Evolutionary conservation across 2,329 filamentous ascomycete species (phyloP), one percentile per base, ranked within the genome.

Genomic region (Botrytis paeoniae): DNA sequence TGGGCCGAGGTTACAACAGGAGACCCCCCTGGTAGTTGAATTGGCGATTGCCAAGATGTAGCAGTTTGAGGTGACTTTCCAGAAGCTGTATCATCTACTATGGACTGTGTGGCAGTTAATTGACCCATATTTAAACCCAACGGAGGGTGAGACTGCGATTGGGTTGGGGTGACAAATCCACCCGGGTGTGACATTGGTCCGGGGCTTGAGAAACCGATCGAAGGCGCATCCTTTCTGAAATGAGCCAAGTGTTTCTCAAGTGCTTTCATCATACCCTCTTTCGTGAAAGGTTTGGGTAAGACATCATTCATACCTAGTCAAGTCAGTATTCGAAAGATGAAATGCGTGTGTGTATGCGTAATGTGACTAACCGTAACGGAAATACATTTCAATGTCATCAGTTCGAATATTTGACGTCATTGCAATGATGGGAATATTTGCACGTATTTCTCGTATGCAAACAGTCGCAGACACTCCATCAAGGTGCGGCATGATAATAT

Each of bases 361-460:
- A 25, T 5, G 39, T 62, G 37, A 82, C 91, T 85, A 87, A 96
- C 95, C 96, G 84, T 97, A 95, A 79, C 95, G 91, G 84, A 98
- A 98, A 81, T 99, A 99, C 84, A 97, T 95, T 71, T 95, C 93
- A 75, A 98, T 97, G 81, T 99, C 96, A 79, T 98, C 95, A 74
- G 94, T 95, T 76, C 96, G 89, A 76, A 99, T 98, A 80, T 98
- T 99, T 5, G 95, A 98, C 4, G 96, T 99, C 96, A 99, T 98
- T 64, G 96, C 96, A 73, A 99, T 93, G 78, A 99, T 97, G 0
- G 96, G 96, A 32, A 93, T 91, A 9, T 91, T 89, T 54, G 90
- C 89, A 76, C 94, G 91, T 75, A 95, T 93, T 80, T 97, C 93
- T 70, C 95, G 90, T 76, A 99, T 98, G 75, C 97, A 90, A 79